Evolutionary conservation across 331 rosid species (phyloP).

Genomic region (Cydonia oblonga): DNA sequence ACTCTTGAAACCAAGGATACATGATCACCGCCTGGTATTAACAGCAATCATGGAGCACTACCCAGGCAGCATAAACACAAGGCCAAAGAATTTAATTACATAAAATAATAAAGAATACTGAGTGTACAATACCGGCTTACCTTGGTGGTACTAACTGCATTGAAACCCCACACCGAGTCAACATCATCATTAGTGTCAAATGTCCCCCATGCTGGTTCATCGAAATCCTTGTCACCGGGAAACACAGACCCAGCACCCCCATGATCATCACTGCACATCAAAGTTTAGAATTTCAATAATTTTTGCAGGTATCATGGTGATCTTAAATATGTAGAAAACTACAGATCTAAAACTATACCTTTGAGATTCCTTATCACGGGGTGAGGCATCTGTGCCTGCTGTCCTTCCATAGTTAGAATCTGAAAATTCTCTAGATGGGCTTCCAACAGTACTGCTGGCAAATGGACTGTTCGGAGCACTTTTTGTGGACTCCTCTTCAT

Average conservation of each 20-base stretch:
- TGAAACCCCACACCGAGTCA: slow-evolving; percentile 90
- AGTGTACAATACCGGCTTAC: slow-evolving; percentile 20
- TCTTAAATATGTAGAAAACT: slow-evolving; percentile 5
- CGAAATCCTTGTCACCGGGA: slow-evolving; percentile 61
- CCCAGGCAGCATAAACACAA: no score
- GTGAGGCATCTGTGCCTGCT: slow-evolving; percentile 48
- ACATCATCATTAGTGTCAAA: slow-evolving; percentile 73
- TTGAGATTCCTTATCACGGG: slow-evolving; percentile 45
- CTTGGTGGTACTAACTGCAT: slow-evolving; percentile 43
- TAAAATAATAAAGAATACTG: neutral
- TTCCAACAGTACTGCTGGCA: slow-evolving; percentile 60
- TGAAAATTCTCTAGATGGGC: slow-evolving; percentile 56
- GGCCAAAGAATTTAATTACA: neutral
- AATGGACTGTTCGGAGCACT: slow-evolving; percentile 80
- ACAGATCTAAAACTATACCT: slow-evolving; percentile 41
- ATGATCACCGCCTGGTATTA: neutral
- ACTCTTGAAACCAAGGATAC: neutral
- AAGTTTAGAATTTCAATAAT: neutral
- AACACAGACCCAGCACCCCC: slow-evolving; percentile 55
- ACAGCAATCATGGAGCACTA: no score
- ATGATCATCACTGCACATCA: slow-evolving; percentile 46
- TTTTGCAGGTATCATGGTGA: neutral
- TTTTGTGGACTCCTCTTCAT: slow-evolving; percentile 47
- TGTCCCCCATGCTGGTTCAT: slow-evolving; percentile 68
- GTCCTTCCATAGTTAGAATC: slow-evolving; percentile 51